A percentile compares a stretch with the other conserved stretches of the same genome.
These are phyloP conservation scores for Rosa rugosa DNA, from an alignment of 306 rosid genomes.

Conservation along the genomic window DNA sequence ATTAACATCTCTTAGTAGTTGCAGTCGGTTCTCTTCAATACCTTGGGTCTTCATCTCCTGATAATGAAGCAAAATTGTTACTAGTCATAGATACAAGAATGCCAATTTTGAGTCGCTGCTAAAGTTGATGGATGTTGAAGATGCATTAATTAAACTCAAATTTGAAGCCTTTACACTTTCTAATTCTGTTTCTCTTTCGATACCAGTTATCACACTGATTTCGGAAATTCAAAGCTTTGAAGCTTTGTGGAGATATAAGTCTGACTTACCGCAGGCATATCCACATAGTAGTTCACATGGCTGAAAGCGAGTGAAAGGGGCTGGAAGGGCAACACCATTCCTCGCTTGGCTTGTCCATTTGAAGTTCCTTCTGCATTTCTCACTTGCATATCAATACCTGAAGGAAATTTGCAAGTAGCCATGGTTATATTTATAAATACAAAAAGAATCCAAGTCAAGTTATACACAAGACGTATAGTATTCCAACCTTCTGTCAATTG, in stretches of 20 bases:
- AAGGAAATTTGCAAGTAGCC: neutral
- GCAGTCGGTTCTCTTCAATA: conserved; percentile 24
- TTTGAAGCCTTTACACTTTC: neutral
- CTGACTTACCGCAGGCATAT: conserved; percentile 31
- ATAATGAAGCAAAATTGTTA: neutral
- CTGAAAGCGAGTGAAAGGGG: conserved; percentile 39
- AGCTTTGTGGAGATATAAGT: neutral
- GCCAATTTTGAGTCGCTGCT: neutral
- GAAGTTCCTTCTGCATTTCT: conserved; percentile 19
- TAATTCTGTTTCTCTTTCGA: neutral
- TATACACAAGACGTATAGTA: neutral
- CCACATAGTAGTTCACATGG: conserved; percentile 40
- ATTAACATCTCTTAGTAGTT: conserved; percentile 27
- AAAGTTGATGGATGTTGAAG: neutral
- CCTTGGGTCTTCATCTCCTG: conserved; percentile 38
- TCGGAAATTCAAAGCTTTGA: neutral
- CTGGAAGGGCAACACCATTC: conserved; percentile 37
- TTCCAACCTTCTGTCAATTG: neutral
- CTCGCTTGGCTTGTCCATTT: conserved; percentile 17
- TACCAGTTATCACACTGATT: neutral
- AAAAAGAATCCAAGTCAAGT: neutral
- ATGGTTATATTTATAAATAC: neutral
- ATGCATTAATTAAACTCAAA: neutral
- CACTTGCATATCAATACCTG: conserved; percentile 32
- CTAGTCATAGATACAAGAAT: neutral